These are phyloP conservation scores for Tetrahymena malaccensis DNA, from an alignment of 73 alveolate species.

Conservation along the genomic window DNA sequence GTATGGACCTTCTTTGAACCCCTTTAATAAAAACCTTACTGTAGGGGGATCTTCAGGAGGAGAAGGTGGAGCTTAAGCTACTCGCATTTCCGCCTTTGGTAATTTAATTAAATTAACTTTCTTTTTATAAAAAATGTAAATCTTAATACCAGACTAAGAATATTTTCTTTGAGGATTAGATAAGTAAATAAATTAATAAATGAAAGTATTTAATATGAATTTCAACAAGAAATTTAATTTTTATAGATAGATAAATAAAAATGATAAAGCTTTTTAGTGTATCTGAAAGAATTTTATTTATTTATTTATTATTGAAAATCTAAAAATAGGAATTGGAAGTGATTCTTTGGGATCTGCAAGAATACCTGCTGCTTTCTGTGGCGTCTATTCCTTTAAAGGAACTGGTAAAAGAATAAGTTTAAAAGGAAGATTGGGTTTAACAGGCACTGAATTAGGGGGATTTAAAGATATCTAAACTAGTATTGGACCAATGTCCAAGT, in stretches of 20 bases:
- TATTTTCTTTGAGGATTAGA: too few species aligned
- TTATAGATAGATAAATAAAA: not conserved
- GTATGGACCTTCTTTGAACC: constrained; percentile 39
- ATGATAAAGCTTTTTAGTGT: not conserved
- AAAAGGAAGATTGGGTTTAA: constrained; percentile 33
- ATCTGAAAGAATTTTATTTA: not conserved
- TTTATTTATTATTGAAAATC: not conserved
- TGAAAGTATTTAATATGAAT: too few species aligned
- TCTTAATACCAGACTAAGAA: too few species aligned
- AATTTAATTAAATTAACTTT: constrained; percentile 43
- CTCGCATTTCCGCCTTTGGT: constrained; percentile 50
- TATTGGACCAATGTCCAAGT: constrained; percentile 22
- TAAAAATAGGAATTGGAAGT: constrained; percentile 50
- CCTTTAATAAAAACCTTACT: constrained; percentile 21
- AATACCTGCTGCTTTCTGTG: constrained; percentile 64
- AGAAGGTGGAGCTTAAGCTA: constrained; percentile 50
- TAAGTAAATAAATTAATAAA: too few species aligned
- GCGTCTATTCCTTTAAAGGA: constrained; percentile 70
- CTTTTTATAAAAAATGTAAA: too few species aligned
- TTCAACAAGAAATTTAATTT: too few species aligned
- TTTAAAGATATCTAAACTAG: constrained; percentile 24
- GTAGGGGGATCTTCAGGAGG: constrained; percentile 72
- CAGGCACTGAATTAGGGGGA: constrained; percentile 19
- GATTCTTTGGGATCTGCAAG: constrained; percentile 80
- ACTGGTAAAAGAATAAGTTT: constrained; percentile 39